phyloP scores from a whole-genome alignment of 805 yeast genomes.

The Wickerhamiella galacta region DNA sequence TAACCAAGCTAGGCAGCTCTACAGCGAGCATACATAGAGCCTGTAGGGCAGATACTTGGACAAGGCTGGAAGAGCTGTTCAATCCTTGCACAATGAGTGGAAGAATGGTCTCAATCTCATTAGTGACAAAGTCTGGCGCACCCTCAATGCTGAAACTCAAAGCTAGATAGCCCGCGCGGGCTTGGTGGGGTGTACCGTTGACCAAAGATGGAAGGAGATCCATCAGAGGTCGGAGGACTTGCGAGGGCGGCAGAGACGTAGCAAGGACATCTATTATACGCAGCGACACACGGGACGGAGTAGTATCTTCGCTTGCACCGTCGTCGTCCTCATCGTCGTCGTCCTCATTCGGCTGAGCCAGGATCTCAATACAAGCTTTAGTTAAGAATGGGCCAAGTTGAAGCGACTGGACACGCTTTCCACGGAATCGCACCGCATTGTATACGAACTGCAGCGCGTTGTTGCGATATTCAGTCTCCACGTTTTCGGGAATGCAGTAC shows the following conservation, averaged over 20 bases:
- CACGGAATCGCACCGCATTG: constrained; percentile 63
- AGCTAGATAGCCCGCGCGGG: constrained; percentile 75
- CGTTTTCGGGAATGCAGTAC: constrained; percentile 42
- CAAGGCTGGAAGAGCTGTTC: constrained; percentile 56
- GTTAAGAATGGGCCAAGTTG: constrained; percentile 75
- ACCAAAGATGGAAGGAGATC: constrained; percentile 26
- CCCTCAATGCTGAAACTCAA: constrained; percentile 76
- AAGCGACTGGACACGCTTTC: constrained; percentile 58
- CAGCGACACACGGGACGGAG: constrained; percentile 61
- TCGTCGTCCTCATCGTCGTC: constrained; percentile 75
- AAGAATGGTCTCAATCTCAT: constrained; percentile 56
- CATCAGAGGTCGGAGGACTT: constrained; percentile 67
- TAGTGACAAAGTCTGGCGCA: constrained; percentile 80
- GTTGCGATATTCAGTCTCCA: constrained; percentile 69
- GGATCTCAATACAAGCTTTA: constrained; percentile 52
- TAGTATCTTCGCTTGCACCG: constrained; percentile 82
- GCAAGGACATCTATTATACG: constrained; percentile 67
- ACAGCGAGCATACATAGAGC: constrained; percentile 62
- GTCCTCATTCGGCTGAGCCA: constrained; percentile 59
- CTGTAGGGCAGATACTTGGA: constrained; percentile 72
- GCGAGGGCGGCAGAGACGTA: constrained; percentile 78
- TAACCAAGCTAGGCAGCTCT: constrained; percentile 71
- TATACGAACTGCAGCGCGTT: constrained; percentile 74
- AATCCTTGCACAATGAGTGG: constrained; percentile 62
- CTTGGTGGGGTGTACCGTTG: constrained; percentile 47